Evolutionary conservation across 2,329 filamentous ascomycete species (phyloP), one percentile per base, ranked within the genome.

Genomic region (Lachnellula cervina): DNA sequence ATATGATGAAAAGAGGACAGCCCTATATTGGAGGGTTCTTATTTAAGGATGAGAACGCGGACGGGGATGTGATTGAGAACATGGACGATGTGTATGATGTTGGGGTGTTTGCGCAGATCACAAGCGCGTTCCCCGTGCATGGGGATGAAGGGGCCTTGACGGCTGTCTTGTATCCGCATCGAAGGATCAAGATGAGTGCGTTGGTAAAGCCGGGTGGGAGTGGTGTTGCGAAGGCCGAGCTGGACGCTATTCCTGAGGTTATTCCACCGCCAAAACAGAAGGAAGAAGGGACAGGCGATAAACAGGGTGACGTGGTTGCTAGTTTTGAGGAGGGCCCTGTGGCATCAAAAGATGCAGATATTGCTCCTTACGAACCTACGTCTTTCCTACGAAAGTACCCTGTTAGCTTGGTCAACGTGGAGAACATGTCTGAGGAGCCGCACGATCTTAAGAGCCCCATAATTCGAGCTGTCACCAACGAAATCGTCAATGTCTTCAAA

Each of bases 401-500:
- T 6, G 92, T 99, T 68, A 97, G 90, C 70, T 80, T 99, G 51
- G 94, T 96, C 63, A 95, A 96, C 64, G 92, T 97, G 40, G 91
- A 97, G 59, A 99, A 99, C 66, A 79, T 99, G 52, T 78, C 80
- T 0, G 94, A 99, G 67, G 88, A 96, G 67, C 87, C 91, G 0
- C 89, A 89, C 70, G 94, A 97, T 71, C 87, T 90, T 68, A 95
- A 93, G 73, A 94, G 88, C 67, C 87, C 87, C 17, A 86, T 94
- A 35, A 91, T 97, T 58, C 87, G 90, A 54, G 94, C 94, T 13
- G 85, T 99, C 46, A 94, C 93, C 49, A 96, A 93, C 68, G 95
- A 99, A 75, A 97, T 99, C 59, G 91, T 99, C 70, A 97, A 97
- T 70, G 94, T 96, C 0, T 97, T 97, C 79, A 97, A 97, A 75